Conservation (phyloP, 345 rosid species). For the Camelina hispida region DNA sequence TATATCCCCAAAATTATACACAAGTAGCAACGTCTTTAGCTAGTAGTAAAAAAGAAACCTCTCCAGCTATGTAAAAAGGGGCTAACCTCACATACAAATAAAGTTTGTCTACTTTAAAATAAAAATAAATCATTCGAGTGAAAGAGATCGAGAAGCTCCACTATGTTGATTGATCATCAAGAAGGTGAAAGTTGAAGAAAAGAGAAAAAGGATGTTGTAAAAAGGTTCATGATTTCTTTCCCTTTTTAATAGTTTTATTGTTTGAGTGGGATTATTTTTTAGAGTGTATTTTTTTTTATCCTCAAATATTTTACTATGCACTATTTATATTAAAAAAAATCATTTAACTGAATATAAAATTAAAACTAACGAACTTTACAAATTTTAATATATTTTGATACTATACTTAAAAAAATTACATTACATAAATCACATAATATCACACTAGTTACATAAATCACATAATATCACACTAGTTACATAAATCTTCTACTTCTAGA, state of each 20-base stretch:
- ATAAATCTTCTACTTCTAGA: no score
- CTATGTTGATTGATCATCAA: slow-evolving; percentile 29
- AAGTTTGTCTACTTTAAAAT: slow-evolving; percentile 18
- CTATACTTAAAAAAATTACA: no score
- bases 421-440: no score
- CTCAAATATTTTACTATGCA: background rate
- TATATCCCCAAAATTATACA: background rate
- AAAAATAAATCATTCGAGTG: slow-evolving; percentile 16
- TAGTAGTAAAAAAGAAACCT: background rate
- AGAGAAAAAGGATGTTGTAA: background rate
- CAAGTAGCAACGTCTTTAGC: slow-evolving; percentile 13
- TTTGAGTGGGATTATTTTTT: slow-evolving; percentile 3
- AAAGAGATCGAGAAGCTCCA: slow-evolving; percentile 37
- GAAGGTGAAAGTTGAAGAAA: slow-evolving; percentile 16
- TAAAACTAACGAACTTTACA: no score
- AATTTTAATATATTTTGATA: no score
- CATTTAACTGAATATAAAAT: background rate
- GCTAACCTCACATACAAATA: slow-evolving; percentile 19
- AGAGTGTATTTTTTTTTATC: background rate
- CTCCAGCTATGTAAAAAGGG: background rate
- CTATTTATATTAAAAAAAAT: background rate
- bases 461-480: no score
- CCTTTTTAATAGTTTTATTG: background rate
- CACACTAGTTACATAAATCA: no score
- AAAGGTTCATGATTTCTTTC: slow-evolving; percentile 29